Conservation (phyloP, 139 green algal species). For the Monoraphidium neglectum region DNA sequence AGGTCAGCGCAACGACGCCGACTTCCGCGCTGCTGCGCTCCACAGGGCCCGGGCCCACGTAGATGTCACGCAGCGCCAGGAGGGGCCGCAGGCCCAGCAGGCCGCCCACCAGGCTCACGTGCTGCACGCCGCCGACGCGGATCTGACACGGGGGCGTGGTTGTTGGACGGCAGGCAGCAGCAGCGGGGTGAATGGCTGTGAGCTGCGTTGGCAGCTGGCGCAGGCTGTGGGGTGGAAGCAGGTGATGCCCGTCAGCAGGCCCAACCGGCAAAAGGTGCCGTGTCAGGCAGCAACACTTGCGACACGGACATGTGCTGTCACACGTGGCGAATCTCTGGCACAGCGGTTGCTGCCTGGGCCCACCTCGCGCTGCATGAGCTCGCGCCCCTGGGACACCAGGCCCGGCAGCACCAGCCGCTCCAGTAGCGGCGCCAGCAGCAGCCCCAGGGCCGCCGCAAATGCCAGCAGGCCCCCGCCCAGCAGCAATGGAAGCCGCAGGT, state of each 20-base stretch:
- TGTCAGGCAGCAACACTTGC: background rate
- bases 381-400: background rate
- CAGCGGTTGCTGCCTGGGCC: background rate
- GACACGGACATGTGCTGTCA: background rate
- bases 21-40: slow-evolving; percentile 38
- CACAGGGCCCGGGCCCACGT: slow-evolving; percentile 35
- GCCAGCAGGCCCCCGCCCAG: background rate
- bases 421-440: slow-evolving; percentile 4
- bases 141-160: too few relatives aligned
- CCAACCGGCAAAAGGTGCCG: background rate
- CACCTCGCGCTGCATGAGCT: slow-evolving; percentile 15
- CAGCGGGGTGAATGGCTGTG: background rate
- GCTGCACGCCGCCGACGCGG: background rate
- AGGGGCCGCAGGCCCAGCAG: slow-evolving; percentile 38
- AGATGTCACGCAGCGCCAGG: slow-evolving; percentile 22
- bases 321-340: background rate
- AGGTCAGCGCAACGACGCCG: background rate
- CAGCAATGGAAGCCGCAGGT: background rate
- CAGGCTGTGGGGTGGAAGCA: background rate
- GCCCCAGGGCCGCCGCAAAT: slow-evolving; percentile 21
- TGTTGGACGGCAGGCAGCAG: background rate
- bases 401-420: slow-evolving; percentile 11
- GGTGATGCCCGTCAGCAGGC: background rate
- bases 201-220: background rate
- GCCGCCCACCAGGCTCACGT: slow-evolving; percentile 26